Evolutionary conservation across 176 grass and related monocot species (phyloP).

Genomic region (Hordeum marinum): DNA sequence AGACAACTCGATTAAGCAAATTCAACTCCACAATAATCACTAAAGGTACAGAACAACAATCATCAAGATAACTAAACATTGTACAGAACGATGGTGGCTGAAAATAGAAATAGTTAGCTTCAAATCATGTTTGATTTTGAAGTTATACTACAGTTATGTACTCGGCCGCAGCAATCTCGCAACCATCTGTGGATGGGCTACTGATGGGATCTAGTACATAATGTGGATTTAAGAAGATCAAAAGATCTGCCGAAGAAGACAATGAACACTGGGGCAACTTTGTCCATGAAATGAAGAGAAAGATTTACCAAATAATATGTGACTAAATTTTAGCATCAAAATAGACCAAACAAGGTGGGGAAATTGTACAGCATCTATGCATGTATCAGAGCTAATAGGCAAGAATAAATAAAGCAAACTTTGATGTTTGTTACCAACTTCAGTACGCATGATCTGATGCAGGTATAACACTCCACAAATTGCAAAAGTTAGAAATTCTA

Average conservation of each 20-base stretch:
- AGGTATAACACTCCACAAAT: not conserved
- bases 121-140: not conserved
- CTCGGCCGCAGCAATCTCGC: not conserved
- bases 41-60: slow-evolving; percentile 3
- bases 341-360: not conserved
- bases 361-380: not conserved
- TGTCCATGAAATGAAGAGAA: slow-evolving; percentile 4
- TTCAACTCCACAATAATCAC: not conserved
- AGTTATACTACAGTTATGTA: not conserved
- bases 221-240: not conserved
- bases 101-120: not conserved
- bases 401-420: not conserved
- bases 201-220: not conserved
- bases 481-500: not conserved
- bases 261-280: not conserved
- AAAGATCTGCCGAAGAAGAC: not conserved
- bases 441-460: not conserved
- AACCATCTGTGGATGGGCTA: not conserved
- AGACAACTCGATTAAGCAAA: not conserved
- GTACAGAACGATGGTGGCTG: not conserved
- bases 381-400: not conserved
- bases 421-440: not conserved
- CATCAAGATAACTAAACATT: slow-evolving; percentile 4
- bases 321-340: not conserved
- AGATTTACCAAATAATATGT: not conserved